A percentile compares a stretch with the other conserved stretches of the same genome.
Evolutionary conservation across 768 basidiomycete species (phyloP).

Genomic region (Kockovaella imperatae): DNA sequence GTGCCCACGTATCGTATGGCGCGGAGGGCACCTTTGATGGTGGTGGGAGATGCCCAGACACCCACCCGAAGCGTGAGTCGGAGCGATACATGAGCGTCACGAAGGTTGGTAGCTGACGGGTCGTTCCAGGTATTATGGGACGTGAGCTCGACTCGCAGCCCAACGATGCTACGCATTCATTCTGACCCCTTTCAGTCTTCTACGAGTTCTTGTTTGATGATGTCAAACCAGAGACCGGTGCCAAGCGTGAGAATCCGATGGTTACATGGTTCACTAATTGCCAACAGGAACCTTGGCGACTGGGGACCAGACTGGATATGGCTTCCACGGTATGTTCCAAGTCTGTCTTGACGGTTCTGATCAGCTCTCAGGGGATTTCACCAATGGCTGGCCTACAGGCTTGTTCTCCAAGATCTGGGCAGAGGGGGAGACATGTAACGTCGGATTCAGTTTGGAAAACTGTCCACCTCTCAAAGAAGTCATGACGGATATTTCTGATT

Average conservation of each 20-base stretch:
- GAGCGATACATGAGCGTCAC: too few relatives aligned
- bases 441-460: constrained; percentile 14
- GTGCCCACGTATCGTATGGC: constrained; percentile 21
- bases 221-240: constrained; percentile 14
- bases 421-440: constrained; percentile 17
- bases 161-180: too few relatives aligned
- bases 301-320: constrained; percentile 26
- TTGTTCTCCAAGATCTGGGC: constrained; percentile 15
- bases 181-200: constrained; percentile 10
- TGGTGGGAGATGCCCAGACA: constrained; percentile 22
- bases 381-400: constrained; percentile 26
- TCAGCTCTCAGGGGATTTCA: constrained; percentile 19
- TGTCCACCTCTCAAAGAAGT: constrained; percentile 17
- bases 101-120: too few relatives aligned
- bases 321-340: constrained; percentile 29
- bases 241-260: too few relatives aligned
- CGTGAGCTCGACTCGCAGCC: too few relatives aligned
- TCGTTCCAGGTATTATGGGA: too few relatives aligned
- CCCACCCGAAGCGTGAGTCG: constrained; percentile 22
- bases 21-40: constrained; percentile 15
- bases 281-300: constrained; percentile 14
- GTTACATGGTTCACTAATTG: background rate
- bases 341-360: background rate
- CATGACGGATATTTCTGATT: constrained; percentile 7
- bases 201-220: constrained; percentile 25